phyloP scores from a whole-genome alignment of 768 basidiomycete genomes.

The Tricholoma matsutake region DNA sequence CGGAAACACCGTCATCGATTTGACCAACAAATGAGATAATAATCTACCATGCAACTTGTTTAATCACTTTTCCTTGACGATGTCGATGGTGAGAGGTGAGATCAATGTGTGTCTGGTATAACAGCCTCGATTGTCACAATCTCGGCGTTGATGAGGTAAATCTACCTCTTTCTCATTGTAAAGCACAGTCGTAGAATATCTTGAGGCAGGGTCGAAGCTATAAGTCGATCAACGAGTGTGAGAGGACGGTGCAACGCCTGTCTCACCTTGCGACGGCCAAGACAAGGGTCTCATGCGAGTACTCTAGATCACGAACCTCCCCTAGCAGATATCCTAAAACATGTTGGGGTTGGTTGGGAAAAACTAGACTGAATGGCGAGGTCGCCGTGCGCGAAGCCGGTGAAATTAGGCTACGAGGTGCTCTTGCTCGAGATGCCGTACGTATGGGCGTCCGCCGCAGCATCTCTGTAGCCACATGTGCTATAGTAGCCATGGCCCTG shows the following conservation, averaged over 20 bases:
- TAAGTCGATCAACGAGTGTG: not conserved
- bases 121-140: not conserved
- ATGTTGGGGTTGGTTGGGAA: not conserved
- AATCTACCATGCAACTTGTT: slow-evolving; percentile 11
- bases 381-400: not conserved
- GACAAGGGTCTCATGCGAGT: slow-evolving; percentile 8
- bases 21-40: not conserved
- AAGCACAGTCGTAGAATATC: slow-evolving; percentile 3
- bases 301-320: slow-evolving; percentile 14
- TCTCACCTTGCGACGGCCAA: slow-evolving; percentile 12
- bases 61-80: not conserved
- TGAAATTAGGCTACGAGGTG: not conserved
- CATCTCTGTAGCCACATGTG: not conserved
- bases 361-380: not conserved
- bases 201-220: slow-evolving; percentile 6
- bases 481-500: not conserved
- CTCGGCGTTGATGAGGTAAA: not conserved
- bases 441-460: not conserved
- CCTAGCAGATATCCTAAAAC: slow-evolving; percentile 1
- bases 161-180: slow-evolving; percentile 1
- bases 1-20: not conserved
- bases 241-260: not conserved
- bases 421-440: not conserved
- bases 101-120: not conserved
- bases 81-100: not conserved